Conservation (phyloP, 2,329 filamentous ascomycete species). For the Sordariomycetes sp. region DNA sequence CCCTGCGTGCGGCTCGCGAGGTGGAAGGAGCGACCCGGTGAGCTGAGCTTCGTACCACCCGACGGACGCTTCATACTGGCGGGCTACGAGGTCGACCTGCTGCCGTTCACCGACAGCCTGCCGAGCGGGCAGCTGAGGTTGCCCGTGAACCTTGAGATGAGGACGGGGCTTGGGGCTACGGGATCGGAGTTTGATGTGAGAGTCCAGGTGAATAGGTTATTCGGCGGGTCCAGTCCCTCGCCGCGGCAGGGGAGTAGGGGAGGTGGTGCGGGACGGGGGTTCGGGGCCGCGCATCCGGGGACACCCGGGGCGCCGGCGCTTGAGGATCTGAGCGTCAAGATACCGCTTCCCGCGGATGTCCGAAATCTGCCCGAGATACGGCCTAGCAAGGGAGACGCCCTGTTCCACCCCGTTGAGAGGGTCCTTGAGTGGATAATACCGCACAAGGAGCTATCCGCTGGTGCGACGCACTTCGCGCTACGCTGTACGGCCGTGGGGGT, state of each 20-base stretch:
- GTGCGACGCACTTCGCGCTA: slow-evolving; percentile 57
- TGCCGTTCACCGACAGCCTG: slow-evolving; percentile 53
- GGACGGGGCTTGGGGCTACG: slow-evolving; percentile 59
- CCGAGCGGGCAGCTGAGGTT: slow-evolving; percentile 57
- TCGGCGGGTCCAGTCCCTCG: slow-evolving; percentile 25
- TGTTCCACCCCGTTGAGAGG: slow-evolving; percentile 60
- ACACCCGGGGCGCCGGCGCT: slow-evolving; percentile 47
- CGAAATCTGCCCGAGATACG: slow-evolving; percentile 75
- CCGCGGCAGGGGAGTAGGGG: slow-evolving; percentile 20
- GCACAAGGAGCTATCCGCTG: slow-evolving; percentile 58
- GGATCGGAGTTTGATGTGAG: slow-evolving; percentile 85
- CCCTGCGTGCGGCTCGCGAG: slow-evolving; percentile 83
- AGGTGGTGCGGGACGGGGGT: slow-evolving; percentile 9
- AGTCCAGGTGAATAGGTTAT: slow-evolving; percentile 53
- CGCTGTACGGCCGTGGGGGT: slow-evolving; percentile 68
- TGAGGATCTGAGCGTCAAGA: slow-evolving; percentile 64
- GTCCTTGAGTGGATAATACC: slow-evolving; percentile 73
- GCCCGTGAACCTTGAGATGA: slow-evolving; percentile 70
- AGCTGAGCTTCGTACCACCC: slow-evolving; percentile 90
- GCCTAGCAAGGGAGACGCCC: slow-evolving; percentile 70
- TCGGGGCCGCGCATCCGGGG: slow-evolving; percentile 30
- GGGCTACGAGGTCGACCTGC: slow-evolving; percentile 84
- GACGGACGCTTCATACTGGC: slow-evolving; percentile 89
- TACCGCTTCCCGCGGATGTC: slow-evolving; percentile 68
- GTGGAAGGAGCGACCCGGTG: slow-evolving; percentile 80